Percentiles rank a stretch among this genome's conserved stretches.
These are phyloP conservation scores for Neonectria neomacrospora DNA, from an alignment of 2,329 filamentous ascomycete species.

Conservation along the genomic window DNA sequence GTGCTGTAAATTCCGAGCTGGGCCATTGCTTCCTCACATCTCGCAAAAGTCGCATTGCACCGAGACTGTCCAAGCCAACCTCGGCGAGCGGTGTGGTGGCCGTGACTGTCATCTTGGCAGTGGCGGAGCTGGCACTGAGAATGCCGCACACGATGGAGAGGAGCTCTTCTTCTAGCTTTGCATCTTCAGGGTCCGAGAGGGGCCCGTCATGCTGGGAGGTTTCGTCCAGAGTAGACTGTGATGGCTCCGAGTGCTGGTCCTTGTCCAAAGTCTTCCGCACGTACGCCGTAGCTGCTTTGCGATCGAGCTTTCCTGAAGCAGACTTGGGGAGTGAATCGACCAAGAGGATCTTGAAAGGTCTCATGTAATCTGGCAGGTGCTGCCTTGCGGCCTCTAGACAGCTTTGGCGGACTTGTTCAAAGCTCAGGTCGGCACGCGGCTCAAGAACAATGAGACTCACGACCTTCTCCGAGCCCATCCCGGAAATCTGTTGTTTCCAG, in stretches of 20 bases:
- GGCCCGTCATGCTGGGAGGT: background rate
- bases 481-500: background rate
- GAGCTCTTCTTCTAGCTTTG: background rate
- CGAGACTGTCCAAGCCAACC: background rate
- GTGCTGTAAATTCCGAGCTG: background rate
- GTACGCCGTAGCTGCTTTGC: background rate
- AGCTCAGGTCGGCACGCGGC: background rate
- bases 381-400: background rate
- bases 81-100: background rate
- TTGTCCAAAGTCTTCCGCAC: background rate
- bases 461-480: background rate
- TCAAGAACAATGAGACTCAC: background rate
- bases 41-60: background rate
- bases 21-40: background rate
- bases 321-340: background rate
- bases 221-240: background rate
- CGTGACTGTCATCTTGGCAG: background rate
- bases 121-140: background rate
- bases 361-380: background rate
- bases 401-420: background rate
- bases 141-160: background rate
- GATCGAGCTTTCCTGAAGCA: background rate
- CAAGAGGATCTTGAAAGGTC: background rate
- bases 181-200: background rate
- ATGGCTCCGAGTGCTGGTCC: background rate